Percentiles rank a stretch among this genome's conserved stretches.
Conservation (phyloP, 805 yeast genomes). For the Pichia heedii region DNA sequence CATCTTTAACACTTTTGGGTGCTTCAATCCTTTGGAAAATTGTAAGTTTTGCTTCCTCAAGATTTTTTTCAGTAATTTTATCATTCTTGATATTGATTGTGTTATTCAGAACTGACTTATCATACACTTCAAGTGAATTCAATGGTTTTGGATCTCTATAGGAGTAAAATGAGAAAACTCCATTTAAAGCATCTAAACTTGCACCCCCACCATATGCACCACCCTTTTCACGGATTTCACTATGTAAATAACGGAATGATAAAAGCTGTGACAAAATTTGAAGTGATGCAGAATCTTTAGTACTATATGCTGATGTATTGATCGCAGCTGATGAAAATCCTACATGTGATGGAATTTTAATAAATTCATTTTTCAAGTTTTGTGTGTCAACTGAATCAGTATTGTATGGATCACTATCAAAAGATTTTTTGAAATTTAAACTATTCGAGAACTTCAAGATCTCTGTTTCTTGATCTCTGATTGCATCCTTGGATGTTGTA, state of each 20-base stretch:
- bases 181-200: constrained; percentile 69
- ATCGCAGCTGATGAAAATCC: constrained; percentile 67
- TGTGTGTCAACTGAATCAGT: not conserved
- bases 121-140: constrained; percentile 55
- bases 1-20: constrained; percentile 71
- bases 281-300: constrained; percentile 74
- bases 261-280: constrained; percentile 74
- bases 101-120: constrained; percentile 41
- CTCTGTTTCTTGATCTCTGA: constrained; percentile 29
- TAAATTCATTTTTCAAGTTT: constrained; percentile 20
- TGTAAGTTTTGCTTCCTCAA: constrained; percentile 84
- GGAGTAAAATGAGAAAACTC: constrained; percentile 73
- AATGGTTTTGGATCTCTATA: constrained; percentile 89
- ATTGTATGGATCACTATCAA: constrained; percentile 11
- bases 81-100: constrained; percentile 17
- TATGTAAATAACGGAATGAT: constrained; percentile 76
- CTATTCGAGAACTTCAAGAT: constrained; percentile 25
- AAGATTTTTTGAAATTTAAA: constrained; percentile 7
- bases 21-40: constrained; percentile 90
- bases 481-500: constrained; percentile 45
- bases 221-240: constrained; percentile 87
- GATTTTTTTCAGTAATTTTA: constrained; percentile 40
- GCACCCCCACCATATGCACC: constrained; percentile 99
- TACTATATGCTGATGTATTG: constrained; percentile 56
- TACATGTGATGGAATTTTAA: constrained; percentile 81